These are phyloP conservation scores for Candida piceae DNA, from an alignment of 805 yeast genomes.

Conservation along the genomic window DNA sequence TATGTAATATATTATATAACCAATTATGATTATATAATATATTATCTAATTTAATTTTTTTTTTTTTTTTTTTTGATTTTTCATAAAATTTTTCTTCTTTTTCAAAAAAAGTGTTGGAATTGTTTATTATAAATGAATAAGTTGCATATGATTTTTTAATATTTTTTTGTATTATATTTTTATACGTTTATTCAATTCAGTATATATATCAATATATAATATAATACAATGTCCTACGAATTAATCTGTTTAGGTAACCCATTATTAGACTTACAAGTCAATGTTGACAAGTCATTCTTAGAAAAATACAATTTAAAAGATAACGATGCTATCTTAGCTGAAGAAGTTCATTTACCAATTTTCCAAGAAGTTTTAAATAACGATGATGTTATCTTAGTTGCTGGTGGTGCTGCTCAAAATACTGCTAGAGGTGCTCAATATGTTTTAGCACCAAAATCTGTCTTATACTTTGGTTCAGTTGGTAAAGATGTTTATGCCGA, in stretches of 20 bases:
- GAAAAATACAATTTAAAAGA: constrained; percentile 79
- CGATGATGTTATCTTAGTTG: constrained; percentile 64
- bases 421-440: constrained; percentile 98
- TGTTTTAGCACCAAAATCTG: constrained; percentile 73
- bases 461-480: constrained; percentile 92
- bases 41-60: no score
- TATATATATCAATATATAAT: not conserved
- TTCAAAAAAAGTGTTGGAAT: no score
- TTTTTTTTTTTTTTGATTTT: no score
- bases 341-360: constrained; percentile 80
- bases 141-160: no score
- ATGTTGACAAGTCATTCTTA: constrained; percentile 62
- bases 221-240: constrained; percentile 48
- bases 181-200: no score
- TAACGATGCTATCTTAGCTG: constrained; percentile 87
- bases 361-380: constrained; percentile 68
- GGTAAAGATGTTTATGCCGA: constrained; percentile 89
- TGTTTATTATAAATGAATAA: no score
- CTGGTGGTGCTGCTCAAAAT: constrained; percentile 99
- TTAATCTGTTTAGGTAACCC: constrained; percentile 92
- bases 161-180: no score
- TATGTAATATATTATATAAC: no score
- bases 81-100: no score
- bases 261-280: constrained; percentile 78
- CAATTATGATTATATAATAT: no score